Evolutionary conservation across 495 filamentous ascomycete genomes (phyloP).

Genomic region (Aspergillus cavernicola): DNA sequence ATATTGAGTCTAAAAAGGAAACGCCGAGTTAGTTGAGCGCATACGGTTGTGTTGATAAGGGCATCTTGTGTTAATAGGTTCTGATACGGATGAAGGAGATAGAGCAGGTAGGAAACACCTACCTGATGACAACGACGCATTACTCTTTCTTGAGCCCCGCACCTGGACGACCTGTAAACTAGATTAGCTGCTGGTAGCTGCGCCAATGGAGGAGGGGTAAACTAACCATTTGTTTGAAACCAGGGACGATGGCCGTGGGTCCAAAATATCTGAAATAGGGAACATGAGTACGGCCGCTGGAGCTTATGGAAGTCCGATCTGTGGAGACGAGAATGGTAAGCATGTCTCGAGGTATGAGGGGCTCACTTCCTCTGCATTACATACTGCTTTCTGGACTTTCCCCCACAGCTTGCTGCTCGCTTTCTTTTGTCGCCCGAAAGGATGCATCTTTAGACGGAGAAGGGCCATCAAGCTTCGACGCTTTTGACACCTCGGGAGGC

Average conservation of each 20-base stretch:
- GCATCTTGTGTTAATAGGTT: background rate
- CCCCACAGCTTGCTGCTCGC: conserved; percentile 24
- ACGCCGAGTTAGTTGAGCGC: conserved; percentile 5
- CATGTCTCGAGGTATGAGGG: background rate
- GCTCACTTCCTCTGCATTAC: conserved; percentile 12
- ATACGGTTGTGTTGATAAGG: background rate
- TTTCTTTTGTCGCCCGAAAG: conserved; percentile 27
- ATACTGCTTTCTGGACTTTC: conserved; percentile 43
- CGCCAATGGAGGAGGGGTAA: background rate
- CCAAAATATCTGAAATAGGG: conserved; percentile 88
- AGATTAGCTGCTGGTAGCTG: conserved; percentile 1
- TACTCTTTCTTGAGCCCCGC: conserved; percentile 48
- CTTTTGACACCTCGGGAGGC: conserved; percentile 17
- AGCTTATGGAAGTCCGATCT: conserved; percentile 43
- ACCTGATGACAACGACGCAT: conserved; percentile 49
- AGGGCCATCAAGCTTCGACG: conserved; percentile 18
- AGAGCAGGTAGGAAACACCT: conserved; percentile 3
- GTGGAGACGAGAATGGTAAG: conserved; percentile 14
- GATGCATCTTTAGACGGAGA: conserved; percentile 20
- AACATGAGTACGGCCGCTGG: conserved; percentile 57
- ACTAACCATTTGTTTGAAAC: conserved; percentile 84
- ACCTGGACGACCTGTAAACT: conserved; percentile 57
- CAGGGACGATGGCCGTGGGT: conserved; percentile 82
- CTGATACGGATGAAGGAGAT: background rate
- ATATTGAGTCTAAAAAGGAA: conserved; percentile 28